A percentile compares a stretch with the other conserved stretches of the same genome.
These are phyloP conservation scores for Blastocystis sp. DNA, from an alignment of 352 stramenopile genomes.

Conservation along the genomic window DNA sequence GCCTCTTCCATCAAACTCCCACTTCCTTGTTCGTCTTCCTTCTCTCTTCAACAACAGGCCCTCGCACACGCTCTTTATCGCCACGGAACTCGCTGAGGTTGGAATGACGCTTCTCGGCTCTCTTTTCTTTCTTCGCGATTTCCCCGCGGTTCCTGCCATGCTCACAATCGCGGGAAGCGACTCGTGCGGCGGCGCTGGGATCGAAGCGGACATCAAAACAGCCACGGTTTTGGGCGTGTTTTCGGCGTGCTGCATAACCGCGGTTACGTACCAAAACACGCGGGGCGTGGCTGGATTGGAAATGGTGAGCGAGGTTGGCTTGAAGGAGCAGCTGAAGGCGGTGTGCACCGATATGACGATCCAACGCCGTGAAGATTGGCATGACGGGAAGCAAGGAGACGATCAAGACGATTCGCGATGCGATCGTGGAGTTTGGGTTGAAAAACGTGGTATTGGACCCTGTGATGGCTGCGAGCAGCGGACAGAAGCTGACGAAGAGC, in stretches of 20 bases:
- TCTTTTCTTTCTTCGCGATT: not conserved
- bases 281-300: conserved; percentile 77
- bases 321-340: conserved; percentile 79
- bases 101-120: conserved; percentile 24
- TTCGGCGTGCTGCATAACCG: conserved; percentile 82
- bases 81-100: not conserved
- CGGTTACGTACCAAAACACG: conserved; percentile 82
- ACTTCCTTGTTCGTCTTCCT: not conserved
- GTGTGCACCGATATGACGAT: conserved; percentile 82
- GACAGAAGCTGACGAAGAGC: conserved; percentile 80
- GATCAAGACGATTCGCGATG: not conserved
- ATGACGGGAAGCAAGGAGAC: conserved; percentile 82
- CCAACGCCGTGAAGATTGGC: conserved; percentile 84
- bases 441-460: conserved; percentile 82
- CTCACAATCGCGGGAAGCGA: conserved; percentile 87
- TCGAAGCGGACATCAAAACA: conserved; percentile 86
- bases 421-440: not conserved
- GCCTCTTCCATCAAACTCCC: not conserved
- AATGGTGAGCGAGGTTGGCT: conserved; percentile 77
- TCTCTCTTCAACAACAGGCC: not conserved
- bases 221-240: conserved; percentile 81
- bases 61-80: not conserved
- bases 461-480: conserved; percentile 85
- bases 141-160: conserved; percentile 72
- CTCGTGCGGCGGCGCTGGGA: conserved; percentile 83